phyloP scores from a whole-genome alignment of 495 filamentous ascomycete genomes.

The Talaromyces liani region DNA sequence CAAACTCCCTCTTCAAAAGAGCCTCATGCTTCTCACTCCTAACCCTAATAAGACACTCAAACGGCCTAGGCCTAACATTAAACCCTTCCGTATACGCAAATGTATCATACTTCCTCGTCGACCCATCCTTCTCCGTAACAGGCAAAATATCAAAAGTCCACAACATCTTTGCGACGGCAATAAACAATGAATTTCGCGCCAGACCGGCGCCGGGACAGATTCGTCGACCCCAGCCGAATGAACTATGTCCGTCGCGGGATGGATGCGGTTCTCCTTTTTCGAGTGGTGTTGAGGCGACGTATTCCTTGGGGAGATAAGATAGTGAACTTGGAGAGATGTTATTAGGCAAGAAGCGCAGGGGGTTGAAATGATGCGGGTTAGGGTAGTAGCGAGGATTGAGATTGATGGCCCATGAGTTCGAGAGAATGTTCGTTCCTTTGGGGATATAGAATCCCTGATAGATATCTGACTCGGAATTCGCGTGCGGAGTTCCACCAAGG shows the following conservation, averaged over 20 bases:
- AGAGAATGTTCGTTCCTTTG: constrained; percentile 32
- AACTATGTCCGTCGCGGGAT: constrained; percentile 16
- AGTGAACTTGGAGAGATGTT: constrained; percentile 9
- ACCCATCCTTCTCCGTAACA: constrained; percentile 35
- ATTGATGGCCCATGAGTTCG: constrained; percentile 39
- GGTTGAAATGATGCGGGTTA: constrained; percentile 32
- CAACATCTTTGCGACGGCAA: constrained; percentile 38
- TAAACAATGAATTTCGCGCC: constrained; percentile 39
- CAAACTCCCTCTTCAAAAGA: constrained; percentile 9
- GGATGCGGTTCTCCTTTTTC: constrained; percentile 10
- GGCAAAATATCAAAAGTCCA: constrained; percentile 47
- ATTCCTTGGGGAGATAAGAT: constrained; percentile 10
- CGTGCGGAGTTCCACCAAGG: constrained; percentile 45
- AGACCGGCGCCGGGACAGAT: constrained; percentile 36
- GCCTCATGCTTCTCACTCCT: constrained; percentile 8
- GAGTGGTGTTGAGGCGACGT: constrained; percentile 6
- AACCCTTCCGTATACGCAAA: constrained; percentile 20
- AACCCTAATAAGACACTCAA: constrained; percentile 13
- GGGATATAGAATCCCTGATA: constrained; percentile 43
- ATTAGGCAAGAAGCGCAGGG: constrained; percentile 31
- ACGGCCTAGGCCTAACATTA: constrained; percentile 15
- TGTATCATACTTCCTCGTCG: constrained; percentile 13
- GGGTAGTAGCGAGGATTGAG: constrained; percentile 30
- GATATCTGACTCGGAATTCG: constrained; percentile 40
- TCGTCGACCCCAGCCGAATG: constrained; percentile 17